Percentiles rank a stretch among this genome's conserved stretches.
Conservation (phyloP, 2,329 filamentous ascomycete species). For the Hypoxylon sp. region DNA sequence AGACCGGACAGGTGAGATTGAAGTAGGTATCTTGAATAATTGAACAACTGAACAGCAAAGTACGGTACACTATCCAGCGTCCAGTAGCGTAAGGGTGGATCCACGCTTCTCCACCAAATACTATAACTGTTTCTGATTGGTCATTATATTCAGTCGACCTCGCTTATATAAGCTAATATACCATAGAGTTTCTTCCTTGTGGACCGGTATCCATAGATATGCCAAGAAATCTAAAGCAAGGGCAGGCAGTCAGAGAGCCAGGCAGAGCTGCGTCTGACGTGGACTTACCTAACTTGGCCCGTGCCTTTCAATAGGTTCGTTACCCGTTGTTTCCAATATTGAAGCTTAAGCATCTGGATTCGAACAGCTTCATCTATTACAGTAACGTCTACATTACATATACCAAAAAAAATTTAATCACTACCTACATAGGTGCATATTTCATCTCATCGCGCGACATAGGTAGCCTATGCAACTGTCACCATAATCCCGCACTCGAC, state of each 20-base stretch:
- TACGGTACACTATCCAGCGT: too few species aligned
- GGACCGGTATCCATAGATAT: neutral
- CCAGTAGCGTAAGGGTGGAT: too few species aligned
- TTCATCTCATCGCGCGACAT: conserved; percentile 15
- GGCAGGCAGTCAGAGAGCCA: conserved; percentile 34
- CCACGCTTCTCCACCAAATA: neutral
- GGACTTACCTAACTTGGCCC: conserved; percentile 52
- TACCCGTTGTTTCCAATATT: conserved; percentile 13
- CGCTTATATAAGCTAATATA: conserved; percentile 1
- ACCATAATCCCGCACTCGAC: conserved; percentile 3
- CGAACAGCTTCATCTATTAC: conserved; percentile 23
- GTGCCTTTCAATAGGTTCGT: conserved; percentile 44
- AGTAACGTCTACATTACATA: conserved; percentile 2
- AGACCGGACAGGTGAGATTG: neutral
- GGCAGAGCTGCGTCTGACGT: conserved; percentile 64
- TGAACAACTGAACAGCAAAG: too few species aligned
- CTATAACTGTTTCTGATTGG: neutral
- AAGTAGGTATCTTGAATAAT: too few species aligned
- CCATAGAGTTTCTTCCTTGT: neutral
- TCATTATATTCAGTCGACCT: neutral
- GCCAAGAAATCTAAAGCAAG: conserved; percentile 19
- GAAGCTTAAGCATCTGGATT: conserved; percentile 27
- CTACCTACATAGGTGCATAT: conserved; percentile 1
- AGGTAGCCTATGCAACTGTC: conserved; percentile 5
- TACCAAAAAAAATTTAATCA: conserved; percentile 3